Evolutionary conservation across 306 rosid species (phyloP).

Genomic region (Amphicarpaea edgeworthii): DNA sequence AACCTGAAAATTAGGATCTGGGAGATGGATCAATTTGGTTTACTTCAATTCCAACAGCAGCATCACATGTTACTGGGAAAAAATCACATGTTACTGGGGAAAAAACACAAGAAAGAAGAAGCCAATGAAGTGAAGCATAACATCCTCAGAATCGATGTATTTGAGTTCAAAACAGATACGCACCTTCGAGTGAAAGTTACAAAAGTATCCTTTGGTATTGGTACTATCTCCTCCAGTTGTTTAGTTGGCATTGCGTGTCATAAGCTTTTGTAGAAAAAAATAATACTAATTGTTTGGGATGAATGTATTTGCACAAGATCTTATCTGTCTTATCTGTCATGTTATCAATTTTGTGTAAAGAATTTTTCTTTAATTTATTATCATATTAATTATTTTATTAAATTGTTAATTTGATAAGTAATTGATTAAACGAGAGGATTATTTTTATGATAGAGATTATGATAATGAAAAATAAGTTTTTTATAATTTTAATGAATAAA

Average conservation of each 20-base stretch:
- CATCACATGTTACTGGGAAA: conserved; percentile 27
- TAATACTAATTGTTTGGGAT: no score
- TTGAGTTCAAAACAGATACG: background rate
- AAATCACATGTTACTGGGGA: no score
- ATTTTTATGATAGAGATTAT: no score
- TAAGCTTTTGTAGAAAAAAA: background rate
- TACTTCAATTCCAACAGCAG: background rate
- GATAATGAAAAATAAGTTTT: no score
- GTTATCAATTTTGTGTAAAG: no score
- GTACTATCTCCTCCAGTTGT: background rate
- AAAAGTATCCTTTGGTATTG: background rate
- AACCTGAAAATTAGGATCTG: conserved; percentile 23
- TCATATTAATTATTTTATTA: no score
- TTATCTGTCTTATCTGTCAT: no score
- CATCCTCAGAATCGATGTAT: background rate
- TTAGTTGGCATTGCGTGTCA: background rate
- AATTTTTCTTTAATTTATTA: no score
- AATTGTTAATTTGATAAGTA: no score
- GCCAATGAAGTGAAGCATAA: background rate
- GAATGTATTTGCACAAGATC: no score
- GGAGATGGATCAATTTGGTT: background rate
- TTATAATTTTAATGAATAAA: no score
- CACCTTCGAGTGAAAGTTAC: background rate
- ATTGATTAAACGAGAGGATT: no score
- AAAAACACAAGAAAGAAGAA: conserved; percentile 16